Base-by-base conservation (phyloP, 1,284 basidiomycete species). In the Paramarasmius palmivorus region DNA sequence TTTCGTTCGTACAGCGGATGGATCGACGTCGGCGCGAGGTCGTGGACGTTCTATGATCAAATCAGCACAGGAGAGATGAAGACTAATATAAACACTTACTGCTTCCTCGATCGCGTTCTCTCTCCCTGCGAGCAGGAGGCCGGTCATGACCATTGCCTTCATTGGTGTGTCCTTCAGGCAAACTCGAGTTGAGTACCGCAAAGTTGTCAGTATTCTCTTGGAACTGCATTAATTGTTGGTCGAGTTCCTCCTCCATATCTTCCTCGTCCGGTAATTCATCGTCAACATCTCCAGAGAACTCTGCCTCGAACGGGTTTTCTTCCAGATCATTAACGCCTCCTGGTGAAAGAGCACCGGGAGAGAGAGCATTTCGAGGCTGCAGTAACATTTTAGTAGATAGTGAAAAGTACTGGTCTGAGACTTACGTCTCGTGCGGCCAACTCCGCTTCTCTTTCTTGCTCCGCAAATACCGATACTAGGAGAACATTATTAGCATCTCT, bases 171-270 rank as follows among this genome's bases (percentile, higher is more conserved):
- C 78, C 74, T 12, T 75, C 83, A 1, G 90, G 91, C 3, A 94
- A 77, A 41, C 89, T 93, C 1, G 88, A 88, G 65, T 94, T 88
- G 29, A 95, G 79, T 15, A 95, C 90, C 2, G 92, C 88, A 65
- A 95, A 95, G 7, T 29, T 29, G 32, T 46, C 44, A 6, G 25
- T 29, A n/a, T 46, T 46, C 5, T 46, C 4, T 23, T 41, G 40
- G 4, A n/a, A 12, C 15, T 29, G 44, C 29, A 17, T 23, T 7
- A 17, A 65, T 88, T 81, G 70, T 84, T 84, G 1, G 79, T 78
- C 41, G 78, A 79, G 61, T 84, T 82, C 62, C 14, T 42, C 41
- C 19, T 85, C 88, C 26, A 87, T 76, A 10, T 78, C 79, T 38
- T 84, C 78, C 34, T 87, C 81, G 12, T 74, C 74, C 35, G 71